Percentiles rank a stretch among this genome's conserved stretches.
Evolutionary conservation across 768 basidiomycete species (phyloP).

Genomic region (Termitomyces sp.): DNA sequence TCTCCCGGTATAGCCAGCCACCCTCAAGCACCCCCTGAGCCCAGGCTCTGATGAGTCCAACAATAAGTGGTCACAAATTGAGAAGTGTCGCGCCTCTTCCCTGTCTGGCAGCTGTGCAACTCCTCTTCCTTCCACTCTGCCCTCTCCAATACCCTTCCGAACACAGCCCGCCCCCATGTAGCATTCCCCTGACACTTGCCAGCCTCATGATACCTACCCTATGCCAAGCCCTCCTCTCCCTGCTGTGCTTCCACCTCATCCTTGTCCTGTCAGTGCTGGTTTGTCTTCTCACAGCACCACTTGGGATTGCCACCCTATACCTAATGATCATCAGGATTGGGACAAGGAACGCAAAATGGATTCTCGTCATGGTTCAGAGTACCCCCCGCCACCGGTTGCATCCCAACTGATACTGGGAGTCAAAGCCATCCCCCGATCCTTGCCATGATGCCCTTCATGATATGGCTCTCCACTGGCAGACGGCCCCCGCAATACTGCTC

Average conservation of each 20-base stretch:
- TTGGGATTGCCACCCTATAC: conserved; percentile 51
- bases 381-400: conserved; percentile 40
- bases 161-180: conserved; percentile 55
- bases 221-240: conserved; percentile 55
- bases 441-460: no score
- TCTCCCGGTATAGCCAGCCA: conserved; percentile 45
- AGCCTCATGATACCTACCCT: conserved; percentile 41
- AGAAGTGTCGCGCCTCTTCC: conserved; percentile 56
- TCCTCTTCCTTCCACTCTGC: conserved; percentile 59
- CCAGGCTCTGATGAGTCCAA: conserved; percentile 60
- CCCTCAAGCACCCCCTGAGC: conserved; percentile 69
- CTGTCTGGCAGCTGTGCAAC: conserved; percentile 48
- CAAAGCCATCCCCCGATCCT: conserved; percentile 44
- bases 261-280: conserved; percentile 64
- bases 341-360: conserved; percentile 44
- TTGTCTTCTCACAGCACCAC: conserved; percentile 40
- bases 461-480: conserved; percentile 44
- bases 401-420: conserved; percentile 57
- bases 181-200: conserved; percentile 68
- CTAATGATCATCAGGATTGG: conserved; percentile 52
- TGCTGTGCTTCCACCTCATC: conserved; percentile 69
- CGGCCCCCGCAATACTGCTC: conserved; percentile 30
- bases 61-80: conserved; percentile 64
- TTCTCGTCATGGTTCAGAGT: conserved; percentile 39
- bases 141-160: conserved; percentile 73